Evolutionary conservation across 176 grass and related monocot genomes (phyloP), one percentile per base, ranked within the genome.

Genomic region (Oryza brachyantha): DNA sequence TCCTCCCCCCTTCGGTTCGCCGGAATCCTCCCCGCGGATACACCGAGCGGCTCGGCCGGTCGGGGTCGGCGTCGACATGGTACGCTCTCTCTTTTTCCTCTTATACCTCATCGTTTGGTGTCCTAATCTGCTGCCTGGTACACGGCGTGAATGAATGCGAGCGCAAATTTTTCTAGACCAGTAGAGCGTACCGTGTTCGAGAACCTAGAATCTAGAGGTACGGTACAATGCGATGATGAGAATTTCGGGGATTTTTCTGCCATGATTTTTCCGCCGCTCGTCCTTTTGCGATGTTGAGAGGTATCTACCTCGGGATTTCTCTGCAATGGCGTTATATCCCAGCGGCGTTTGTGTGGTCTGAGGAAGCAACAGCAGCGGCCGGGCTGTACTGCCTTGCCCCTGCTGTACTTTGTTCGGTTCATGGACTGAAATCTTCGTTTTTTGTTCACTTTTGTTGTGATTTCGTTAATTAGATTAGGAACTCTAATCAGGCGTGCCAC

Each of bases 21-120:
- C 3, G n/a, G 64, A 80, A 5, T 69, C 50, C 48, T 3, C 16
- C 50, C 36, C 39, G 68, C 32, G 42, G 43, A 46, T 16, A 46
- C 42, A 45, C 13, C 5, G 72, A 60, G 26, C 58, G 28, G 61
- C 28, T 66, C 64, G 54, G 54, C 46, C 41, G 31, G 7, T 48
- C 41, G 55, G 61, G 31, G 7, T 48, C 41, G 55, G 61, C 36
- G 13, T 78, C 74, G 31, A 48, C 26, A 78, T 78, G 82, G 82
- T 84, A 78, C 31, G 65, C 10, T 27, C 2, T 22, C 72, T 75
- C 13, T 10, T 24, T 1, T 24, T 13, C 8, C 1, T 8, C 17
- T 57, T 5, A 1, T 52, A 5, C 52, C 8, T 57, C n/a, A 0
- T 55, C 50, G 6, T 42, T 21, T 5, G 68, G 24, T 29, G 40